Evolutionary conservation across 352 stramenopile species (phyloP).

Genomic region (Phytopythium chamaehyphon): DNA sequence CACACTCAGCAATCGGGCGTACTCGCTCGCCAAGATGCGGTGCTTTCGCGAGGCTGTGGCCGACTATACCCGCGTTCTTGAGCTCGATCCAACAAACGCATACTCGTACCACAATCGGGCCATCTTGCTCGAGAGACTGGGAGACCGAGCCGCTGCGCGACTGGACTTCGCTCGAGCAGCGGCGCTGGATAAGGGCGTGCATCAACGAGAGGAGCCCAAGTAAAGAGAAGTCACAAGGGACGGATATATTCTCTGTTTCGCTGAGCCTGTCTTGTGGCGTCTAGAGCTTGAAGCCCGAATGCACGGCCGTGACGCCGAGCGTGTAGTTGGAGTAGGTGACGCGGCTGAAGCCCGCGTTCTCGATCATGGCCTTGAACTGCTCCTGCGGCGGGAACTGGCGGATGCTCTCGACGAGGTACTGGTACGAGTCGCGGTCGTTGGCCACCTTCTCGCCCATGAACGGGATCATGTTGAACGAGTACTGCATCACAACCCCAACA

Average conservation of each 20-base stretch:
- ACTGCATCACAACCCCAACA: no score
- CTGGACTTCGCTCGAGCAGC: constrained; percentile 29
- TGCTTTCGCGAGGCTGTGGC: constrained; percentile 47
- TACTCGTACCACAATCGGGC: constrained; percentile 86
- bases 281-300: constrained; percentile 96
- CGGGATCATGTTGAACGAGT: constrained; percentile 98
- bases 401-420: constrained; percentile 99
- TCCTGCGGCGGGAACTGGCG: constrained; percentile 98
- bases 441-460: constrained; percentile 92
- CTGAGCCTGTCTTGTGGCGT: not conserved
- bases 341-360: constrained; percentile 91
- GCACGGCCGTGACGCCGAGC: constrained; percentile 95
- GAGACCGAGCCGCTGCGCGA: constrained; percentile 31
- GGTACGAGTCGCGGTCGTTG: constrained; percentile 96
- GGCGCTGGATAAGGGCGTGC: constrained; percentile 1
- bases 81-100: constrained; percentile 61
- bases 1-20: constrained; percentile 82
- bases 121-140: constrained; percentile 76
- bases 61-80: constrained; percentile 77
- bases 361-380: constrained; percentile 93
- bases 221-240: not conserved
- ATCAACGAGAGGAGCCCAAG: not conserved
- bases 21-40: constrained; percentile 84
- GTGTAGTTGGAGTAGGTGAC: constrained; percentile 96
- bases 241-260: no score